These are phyloP conservation scores for Nicotiana attenuata DNA, from an alignment of 257 asterid genomes.

Conservation along the genomic window DNA sequence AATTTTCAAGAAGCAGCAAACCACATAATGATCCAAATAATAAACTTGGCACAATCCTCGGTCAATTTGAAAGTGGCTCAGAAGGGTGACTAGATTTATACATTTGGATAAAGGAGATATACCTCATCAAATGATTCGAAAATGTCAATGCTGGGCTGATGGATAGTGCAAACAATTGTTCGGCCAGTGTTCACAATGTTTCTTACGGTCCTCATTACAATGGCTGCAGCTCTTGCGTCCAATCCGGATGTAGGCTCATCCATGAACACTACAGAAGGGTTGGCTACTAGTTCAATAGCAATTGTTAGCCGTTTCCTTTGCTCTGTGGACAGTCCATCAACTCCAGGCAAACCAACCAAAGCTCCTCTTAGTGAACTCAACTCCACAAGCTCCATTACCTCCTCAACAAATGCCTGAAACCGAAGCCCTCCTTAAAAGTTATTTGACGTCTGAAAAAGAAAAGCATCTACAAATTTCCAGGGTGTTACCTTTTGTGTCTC, in stretches of 20 bases:
- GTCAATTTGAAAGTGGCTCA: background rate
- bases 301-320: slow-evolving; percentile 92
- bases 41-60: background rate
- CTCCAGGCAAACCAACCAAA: slow-evolving; percentile 89
- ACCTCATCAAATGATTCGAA: slow-evolving; percentile 99
- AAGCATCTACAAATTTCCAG: background rate
- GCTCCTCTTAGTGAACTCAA: slow-evolving; percentile 76
- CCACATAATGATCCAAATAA: background rate
- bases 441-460: slow-evolving; percentile 14
- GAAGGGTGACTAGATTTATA: background rate
- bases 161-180: slow-evolving; percentile 95
- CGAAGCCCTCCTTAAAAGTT: slow-evolving; percentile 18
- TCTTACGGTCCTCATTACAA: slow-evolving; percentile 96
- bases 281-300: slow-evolving; percentile 94
- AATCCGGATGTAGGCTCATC: slow-evolving; percentile 97
- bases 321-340: slow-evolving; percentile 90
- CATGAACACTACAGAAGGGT: slow-evolving; percentile 91
- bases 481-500: slow-evolving; percentile 77
- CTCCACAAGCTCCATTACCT: slow-evolving; percentile 97
- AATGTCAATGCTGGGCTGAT: slow-evolving; percentile 95
- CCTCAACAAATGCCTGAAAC: slow-evolving; percentile 86
- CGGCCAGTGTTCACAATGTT: slow-evolving; percentile 92
- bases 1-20: background rate
- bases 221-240: slow-evolving; percentile 98
- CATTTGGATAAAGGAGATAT: background rate